Conservation (phyloP, 2,329 filamentous ascomycete species). For the Alternaria ventricosa region DNA sequence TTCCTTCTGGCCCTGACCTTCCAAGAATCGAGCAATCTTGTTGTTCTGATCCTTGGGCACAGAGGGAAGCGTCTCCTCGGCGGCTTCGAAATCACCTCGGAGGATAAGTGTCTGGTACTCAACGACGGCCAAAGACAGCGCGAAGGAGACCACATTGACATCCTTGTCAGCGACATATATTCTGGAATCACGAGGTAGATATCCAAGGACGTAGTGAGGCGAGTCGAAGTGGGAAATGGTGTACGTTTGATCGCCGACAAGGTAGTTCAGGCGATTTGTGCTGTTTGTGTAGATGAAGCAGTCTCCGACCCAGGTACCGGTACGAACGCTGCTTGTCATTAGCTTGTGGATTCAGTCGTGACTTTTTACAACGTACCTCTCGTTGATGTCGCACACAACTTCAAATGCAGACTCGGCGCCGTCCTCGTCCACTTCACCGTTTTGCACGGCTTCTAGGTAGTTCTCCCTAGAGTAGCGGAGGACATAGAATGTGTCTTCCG, state of each 20-base stretch:
- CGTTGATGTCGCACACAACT: conserved; percentile 92
- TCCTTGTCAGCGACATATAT: conserved; percentile 98
- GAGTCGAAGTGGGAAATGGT: conserved; percentile 97
- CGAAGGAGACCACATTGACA: conserved; percentile 87
- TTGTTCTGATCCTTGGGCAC: conserved; percentile 95
- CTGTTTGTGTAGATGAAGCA: conserved; percentile 99
- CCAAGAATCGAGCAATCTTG: conserved; percentile 96
- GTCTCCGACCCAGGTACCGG: conserved; percentile 97
- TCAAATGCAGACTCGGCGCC: conserved; percentile 96
- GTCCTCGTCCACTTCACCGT: conserved; percentile 83
- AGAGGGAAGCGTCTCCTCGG: conserved; percentile 80
- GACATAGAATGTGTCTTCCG: conserved; percentile 95
- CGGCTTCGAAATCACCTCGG: conserved; percentile 89
- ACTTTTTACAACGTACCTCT: conserved; percentile 65
- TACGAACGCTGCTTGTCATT: conserved; percentile 70
- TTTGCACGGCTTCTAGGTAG: conserved; percentile 82
- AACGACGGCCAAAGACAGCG: conserved; percentile 87
- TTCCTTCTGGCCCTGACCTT: conserved; percentile 97
- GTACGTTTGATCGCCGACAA: conserved; percentile 97
- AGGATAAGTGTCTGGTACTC: conserved; percentile 97
- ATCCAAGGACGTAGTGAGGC: conserved; percentile 92
- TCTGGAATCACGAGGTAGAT: conserved; percentile 92
- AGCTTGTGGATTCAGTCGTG: conserved; percentile 5
- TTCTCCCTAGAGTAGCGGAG: conserved; percentile 88
- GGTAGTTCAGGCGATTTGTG: conserved; percentile 95